phyloP scores from a whole-genome alignment of 306 rosid species.

The Crotalaria pallida region DNA sequence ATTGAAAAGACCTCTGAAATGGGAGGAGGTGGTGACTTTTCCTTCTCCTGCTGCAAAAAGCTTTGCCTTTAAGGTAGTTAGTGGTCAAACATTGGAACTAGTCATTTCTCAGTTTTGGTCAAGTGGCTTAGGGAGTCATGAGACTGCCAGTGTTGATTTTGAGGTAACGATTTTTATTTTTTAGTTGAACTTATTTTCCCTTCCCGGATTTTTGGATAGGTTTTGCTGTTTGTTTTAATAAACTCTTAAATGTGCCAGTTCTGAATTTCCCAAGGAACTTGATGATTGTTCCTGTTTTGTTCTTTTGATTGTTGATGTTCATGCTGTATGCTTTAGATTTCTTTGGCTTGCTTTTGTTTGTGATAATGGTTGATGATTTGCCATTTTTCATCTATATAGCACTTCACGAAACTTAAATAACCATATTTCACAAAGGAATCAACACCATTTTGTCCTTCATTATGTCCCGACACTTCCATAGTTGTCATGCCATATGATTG shows the following conservation, averaged over 20 bases:
- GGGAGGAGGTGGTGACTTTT: slow-evolving; percentile 70
- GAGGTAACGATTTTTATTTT: slow-evolving; percentile 53
- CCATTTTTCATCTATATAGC: background rate
- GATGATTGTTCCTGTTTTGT: slow-evolving; percentile 10
- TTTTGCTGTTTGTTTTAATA: background rate
- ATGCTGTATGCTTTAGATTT: background rate
- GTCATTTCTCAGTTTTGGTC: slow-evolving; percentile 92
- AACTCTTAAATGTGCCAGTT: background rate
- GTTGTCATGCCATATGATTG: background rate
- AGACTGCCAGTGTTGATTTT: slow-evolving; percentile 69
- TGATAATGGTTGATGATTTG: slow-evolving; percentile 6
- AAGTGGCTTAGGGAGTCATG: slow-evolving; percentile 90
- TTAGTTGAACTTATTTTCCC: background rate
- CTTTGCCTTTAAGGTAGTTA: slow-evolving; percentile 78
- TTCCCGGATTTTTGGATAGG: slow-evolving; percentile 6
- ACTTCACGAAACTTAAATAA: background rate
- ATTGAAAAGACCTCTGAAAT: slow-evolving; percentile 72
- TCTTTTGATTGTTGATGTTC: background rate
- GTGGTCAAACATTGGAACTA: slow-evolving; percentile 89
- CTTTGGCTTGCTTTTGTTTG: slow-evolving; percentile 7
- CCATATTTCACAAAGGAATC: background rate
- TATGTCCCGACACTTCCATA: background rate
- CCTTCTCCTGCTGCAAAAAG: slow-evolving; percentile 73
- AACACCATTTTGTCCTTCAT: slow-evolving; percentile 5
- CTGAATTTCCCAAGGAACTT: background rate